These are phyloP conservation scores for Alternaria viburni DNA, from an alignment of 2,329 filamentous ascomycete genomes.

Conservation along the genomic window DNA sequence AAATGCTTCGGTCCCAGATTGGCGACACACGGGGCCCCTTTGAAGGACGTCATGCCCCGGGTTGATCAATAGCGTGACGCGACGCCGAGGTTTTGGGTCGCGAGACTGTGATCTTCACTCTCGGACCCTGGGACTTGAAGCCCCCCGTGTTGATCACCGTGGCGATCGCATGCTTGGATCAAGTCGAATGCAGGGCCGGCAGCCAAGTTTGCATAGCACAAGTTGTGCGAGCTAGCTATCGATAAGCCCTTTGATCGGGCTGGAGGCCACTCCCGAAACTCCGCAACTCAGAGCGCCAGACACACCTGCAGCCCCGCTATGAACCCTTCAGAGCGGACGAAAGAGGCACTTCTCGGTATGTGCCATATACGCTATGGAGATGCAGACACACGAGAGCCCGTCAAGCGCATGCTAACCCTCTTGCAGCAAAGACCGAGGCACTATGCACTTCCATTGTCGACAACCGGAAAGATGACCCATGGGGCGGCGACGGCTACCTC, in stretches of 20 bases:
- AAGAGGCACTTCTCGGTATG: constrained; percentile 49
- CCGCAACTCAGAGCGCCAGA: not conserved
- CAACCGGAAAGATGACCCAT: constrained; percentile 47
- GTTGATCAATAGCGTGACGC: constrained; percentile 1
- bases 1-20: constrained; percentile 12
- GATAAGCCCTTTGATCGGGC: constrained; percentile 6
- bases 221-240: not conserved
- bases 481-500: constrained; percentile 49
- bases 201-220: not conserved
- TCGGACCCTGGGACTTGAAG: not conserved
- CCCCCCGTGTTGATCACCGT: not conserved
- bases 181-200: not conserved
- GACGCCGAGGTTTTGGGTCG: not conserved
- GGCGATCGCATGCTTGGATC: not conserved
- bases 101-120: not conserved
- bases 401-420: not conserved
- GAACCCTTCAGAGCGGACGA: constrained; percentile 52
- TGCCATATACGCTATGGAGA: not conserved
- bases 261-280: constrained; percentile 1
- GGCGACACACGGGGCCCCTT: constrained; percentile 3
- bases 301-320: constrained; percentile 29
- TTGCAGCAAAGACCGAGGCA: constrained; percentile 48
- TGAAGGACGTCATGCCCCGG: constrained; percentile 6
- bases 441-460: constrained; percentile 53
- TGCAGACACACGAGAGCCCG: not conserved